Percentiles rank a stretch among this genome's conserved stretches.
phyloP scores from a whole-genome alignment of 2,329 filamentous ascomycete genomes.

The Penicillium sp. region DNA sequence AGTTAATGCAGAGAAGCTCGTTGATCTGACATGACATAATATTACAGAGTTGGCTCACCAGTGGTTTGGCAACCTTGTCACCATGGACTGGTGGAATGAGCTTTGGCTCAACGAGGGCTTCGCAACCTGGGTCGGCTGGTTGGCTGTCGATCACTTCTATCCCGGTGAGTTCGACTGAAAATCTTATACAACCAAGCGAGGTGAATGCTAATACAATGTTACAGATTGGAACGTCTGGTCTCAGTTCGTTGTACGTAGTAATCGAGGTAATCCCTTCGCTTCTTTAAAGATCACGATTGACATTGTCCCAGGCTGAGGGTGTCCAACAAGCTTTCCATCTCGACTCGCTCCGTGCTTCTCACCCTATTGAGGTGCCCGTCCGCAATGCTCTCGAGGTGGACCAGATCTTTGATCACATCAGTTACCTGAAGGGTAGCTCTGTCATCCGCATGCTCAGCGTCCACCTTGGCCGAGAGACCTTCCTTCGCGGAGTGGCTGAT shows the following conservation, averaged over 20 bases:
- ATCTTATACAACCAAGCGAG: neutral
- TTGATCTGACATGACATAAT: neutral
- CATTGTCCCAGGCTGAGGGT: conserved; percentile 72
- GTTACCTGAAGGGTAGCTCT: conserved; percentile 94
- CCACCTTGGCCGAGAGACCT: conserved; percentile 84
- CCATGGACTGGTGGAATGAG: conserved; percentile 97
- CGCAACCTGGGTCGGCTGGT: conserved; percentile 97
- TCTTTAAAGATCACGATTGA: conserved; percentile 44
- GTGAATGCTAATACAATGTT: conserved; percentile 31
- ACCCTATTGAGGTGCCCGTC: conserved; percentile 95
- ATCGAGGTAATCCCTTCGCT: conserved; percentile 57
- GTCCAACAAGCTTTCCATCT: conserved; percentile 90
- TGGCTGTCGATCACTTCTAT: conserved; percentile 87
- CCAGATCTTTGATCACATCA: conserved; percentile 97
- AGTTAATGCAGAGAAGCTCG: neutral
- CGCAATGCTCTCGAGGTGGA: conserved; percentile 93
- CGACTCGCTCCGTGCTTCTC: conserved; percentile 87
- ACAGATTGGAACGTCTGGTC: conserved; percentile 95
- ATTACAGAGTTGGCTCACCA: conserved; percentile 81
- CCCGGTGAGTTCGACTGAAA: conserved; percentile 59
- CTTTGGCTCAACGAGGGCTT: conserved; percentile 96
- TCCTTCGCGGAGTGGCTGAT: conserved; percentile 85
- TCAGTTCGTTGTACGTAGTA: conserved; percentile 80
- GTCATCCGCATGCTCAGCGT: conserved; percentile 95
- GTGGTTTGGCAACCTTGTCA: conserved; percentile 95